Evolutionary conservation across 2,329 filamentous ascomycete species (phyloP).

Genomic region (Aspergillus pseudotamarii): DNA sequence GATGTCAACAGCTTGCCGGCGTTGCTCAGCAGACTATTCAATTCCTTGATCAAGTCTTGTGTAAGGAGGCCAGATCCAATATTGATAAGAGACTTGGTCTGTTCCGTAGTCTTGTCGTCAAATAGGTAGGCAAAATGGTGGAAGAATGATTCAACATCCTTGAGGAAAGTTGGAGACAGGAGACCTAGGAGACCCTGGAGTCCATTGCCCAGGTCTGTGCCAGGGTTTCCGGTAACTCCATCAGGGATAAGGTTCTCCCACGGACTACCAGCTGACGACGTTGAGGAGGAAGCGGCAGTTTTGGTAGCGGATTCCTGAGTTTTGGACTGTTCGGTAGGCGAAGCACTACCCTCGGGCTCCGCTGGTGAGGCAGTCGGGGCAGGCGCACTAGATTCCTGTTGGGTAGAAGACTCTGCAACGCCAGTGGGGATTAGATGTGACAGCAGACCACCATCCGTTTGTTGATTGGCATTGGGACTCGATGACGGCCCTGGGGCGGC

Average conservation of each 20-base stretch:
- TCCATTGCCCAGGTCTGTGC: slow-evolving; percentile 35
- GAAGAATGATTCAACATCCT: slow-evolving; percentile 38
- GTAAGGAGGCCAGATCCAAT: slow-evolving; percentile 28
- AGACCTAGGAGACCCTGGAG: slow-evolving; percentile 32
- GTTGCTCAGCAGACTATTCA: slow-evolving; percentile 24
- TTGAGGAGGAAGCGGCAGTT: slow-evolving; percentile 10
- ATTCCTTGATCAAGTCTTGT: slow-evolving; percentile 27
- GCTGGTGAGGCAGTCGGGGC: slow-evolving; percentile 3
- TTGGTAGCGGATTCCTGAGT: slow-evolving; percentile 1
- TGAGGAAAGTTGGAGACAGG: slow-evolving; percentile 31
- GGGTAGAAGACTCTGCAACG: not conserved
- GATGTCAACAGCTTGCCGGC: slow-evolving; percentile 22
- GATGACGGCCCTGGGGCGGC: slow-evolving; percentile 7
- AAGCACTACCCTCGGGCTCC: slow-evolving; percentile 5
- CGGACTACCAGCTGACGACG: not conserved
- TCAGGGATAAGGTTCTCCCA: slow-evolving; percentile 14
- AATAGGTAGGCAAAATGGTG: slow-evolving; percentile 37
- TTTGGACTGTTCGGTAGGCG: slow-evolving; percentile 1
- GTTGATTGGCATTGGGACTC: slow-evolving; percentile 1
- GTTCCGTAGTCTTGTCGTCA: slow-evolving; percentile 34
- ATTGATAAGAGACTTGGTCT: slow-evolving; percentile 32
- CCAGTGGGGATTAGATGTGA: slow-evolving; percentile 1
- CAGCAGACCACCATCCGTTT: slow-evolving; percentile 11
- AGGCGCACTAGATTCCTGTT: not conserved
- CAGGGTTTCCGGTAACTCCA: slow-evolving; percentile 18